phyloP scores from a whole-genome alignment of 331 rosid genomes.

The Quercus lobata region DNA sequence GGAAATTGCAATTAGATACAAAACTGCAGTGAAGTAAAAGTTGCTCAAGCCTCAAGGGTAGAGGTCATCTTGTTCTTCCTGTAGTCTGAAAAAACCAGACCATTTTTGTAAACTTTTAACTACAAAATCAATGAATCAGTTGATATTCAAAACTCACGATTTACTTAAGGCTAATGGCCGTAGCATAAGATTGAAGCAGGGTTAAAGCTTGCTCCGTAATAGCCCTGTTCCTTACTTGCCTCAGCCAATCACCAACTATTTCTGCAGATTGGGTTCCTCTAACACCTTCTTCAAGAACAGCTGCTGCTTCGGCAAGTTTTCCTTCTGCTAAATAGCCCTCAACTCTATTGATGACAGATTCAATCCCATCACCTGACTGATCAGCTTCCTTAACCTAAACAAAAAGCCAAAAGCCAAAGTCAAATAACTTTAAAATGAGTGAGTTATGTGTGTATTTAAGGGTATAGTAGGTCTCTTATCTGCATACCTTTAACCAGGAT shows the following conservation, averaged over 20 bases:
- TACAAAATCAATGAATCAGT: constrained; percentile 20
- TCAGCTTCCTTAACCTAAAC: constrained; percentile 71
- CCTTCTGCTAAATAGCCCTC: constrained; percentile 82
- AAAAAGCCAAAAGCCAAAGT: constrained; percentile 17
- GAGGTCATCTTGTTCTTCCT: constrained; percentile 13
- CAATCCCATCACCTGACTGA: constrained; percentile 78
- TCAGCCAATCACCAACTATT: constrained; percentile 64
- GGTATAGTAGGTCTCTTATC: constrained; percentile 11
- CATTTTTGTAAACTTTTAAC: constrained; percentile 24
- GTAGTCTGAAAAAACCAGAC: constrained; percentile 13
- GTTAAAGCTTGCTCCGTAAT: constrained; percentile 89
- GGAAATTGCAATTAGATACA: constrained; percentile 17
- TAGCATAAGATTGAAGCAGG: constrained; percentile 78
- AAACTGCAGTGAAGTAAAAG: not conserved
- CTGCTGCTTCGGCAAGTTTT: constrained; percentile 83
- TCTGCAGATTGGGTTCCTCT: constrained; percentile 73
- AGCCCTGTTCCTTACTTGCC: constrained; percentile 83
- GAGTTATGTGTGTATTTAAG: constrained; percentile 4
- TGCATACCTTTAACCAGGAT: constrained; percentile 79
- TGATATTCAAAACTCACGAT: constrained; percentile 18
- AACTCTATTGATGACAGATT: constrained; percentile 71
- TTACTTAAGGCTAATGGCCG: constrained; percentile 60
- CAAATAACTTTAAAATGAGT: not conserved
- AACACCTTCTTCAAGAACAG: constrained; percentile 80
- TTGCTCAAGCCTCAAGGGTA: constrained; percentile 18